These are phyloP conservation scores for Chimonanthus praecox DNA, from an alignment of 164 flowering plant genomes.

Conservation along the genomic window DNA sequence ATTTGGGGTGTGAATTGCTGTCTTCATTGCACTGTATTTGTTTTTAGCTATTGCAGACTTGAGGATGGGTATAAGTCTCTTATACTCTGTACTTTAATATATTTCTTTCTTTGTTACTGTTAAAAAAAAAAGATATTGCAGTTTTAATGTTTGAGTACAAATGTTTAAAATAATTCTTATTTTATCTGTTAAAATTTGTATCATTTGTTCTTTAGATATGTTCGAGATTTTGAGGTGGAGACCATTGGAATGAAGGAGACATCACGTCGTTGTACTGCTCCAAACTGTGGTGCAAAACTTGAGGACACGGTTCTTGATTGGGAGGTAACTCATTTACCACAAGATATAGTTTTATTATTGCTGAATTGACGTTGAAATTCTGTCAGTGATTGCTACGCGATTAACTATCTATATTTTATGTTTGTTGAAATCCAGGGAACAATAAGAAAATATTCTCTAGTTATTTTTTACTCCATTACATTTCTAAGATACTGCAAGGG, in stretches of 20 bases:
- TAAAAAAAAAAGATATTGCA: too few relatives aligned
- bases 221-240: conserved; percentile 96
- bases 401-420: not conserved
- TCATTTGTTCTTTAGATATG: conserved; percentile 38
- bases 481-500: too few relatives aligned
- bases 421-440: not conserved
- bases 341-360: not conserved
- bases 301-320: conserved; percentile 97
- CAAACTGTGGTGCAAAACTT: conserved; percentile 62
- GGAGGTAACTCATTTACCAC: conserved; percentile 58
- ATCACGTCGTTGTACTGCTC: conserved; percentile 63
- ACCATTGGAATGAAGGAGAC: conserved; percentile 97
- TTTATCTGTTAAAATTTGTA: not conserved
- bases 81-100: too few relatives aligned
- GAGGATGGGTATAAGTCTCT: too few relatives aligned
- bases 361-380: not conserved
- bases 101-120: too few relatives aligned
- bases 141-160: not conserved
- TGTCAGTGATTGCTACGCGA: not conserved
- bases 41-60: not conserved
- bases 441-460: not conserved
- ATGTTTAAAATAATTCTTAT: not conserved
- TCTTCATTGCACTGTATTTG: not conserved
- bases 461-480: too few relatives aligned
- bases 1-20: not conserved